phyloP scores from a whole-genome alignment of 768 basidiomycete species.

The Auriscalpium microsporum region DNA sequence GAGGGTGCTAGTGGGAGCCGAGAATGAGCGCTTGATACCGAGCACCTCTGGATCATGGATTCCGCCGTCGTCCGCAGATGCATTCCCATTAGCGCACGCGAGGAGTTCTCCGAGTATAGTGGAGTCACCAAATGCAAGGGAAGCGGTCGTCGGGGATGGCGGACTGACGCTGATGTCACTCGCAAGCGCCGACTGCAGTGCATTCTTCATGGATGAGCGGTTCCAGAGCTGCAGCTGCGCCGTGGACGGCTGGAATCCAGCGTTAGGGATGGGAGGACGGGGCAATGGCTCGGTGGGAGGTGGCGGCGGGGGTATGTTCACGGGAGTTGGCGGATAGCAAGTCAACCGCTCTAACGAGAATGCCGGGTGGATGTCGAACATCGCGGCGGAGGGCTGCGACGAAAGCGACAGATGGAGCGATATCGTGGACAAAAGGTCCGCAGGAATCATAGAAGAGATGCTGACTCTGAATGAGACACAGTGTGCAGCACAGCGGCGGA shows the following conservation, averaged over 20 bases:
- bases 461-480: conserved; percentile 21
- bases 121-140: conserved; percentile 8
- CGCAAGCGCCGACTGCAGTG: conserved; percentile 13
- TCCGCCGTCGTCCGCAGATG: not conserved
- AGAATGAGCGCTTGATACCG: conserved; percentile 12
- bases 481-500: not conserved
- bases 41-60: not conserved
- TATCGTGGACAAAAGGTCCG: conserved; percentile 45
- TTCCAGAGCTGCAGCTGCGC: conserved; percentile 13
- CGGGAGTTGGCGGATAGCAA: conserved; percentile 6
- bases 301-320: conserved; percentile 15
- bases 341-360: conserved; percentile 38
- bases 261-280: not conserved
- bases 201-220: conserved; percentile 13
- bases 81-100: conserved; percentile 6
- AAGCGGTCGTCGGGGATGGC: conserved; percentile 10
- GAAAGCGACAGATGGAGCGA: conserved; percentile 34
- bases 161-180: conserved; percentile 7
- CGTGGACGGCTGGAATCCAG: conserved; percentile 2
- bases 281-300: not conserved
- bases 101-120: conserved; percentile 16
- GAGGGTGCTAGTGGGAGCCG: conserved; percentile 8
- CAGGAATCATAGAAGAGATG: conserved; percentile 57
- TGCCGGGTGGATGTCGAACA: conserved; percentile 37
- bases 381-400: conserved; percentile 28